Base-by-base conservation (phyloP, 2,329 filamentous ascomycete genomes). In the Xylogone sp. region DNA sequence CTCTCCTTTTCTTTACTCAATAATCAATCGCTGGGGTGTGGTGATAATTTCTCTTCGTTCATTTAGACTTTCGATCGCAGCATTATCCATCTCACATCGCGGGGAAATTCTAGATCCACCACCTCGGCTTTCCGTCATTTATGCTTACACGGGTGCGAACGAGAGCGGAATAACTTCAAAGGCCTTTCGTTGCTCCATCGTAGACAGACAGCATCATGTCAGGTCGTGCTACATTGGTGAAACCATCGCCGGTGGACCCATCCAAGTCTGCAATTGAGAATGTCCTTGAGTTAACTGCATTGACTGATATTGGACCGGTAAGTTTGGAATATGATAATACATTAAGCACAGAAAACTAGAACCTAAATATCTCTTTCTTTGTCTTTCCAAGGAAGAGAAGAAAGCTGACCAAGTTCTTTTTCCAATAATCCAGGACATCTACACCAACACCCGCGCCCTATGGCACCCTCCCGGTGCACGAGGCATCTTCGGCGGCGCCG, bases 381-480 rank as follows among this genome's bases (percentile, higher is more conserved):
- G n/a, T n/a, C n/a, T n/a, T n/a, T n/a, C n/a, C n/a, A n/a, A n/a
- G 16, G 21, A 21, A 39, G 19, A 6, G 45, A 20, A 16, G 45
- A 53, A 54, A 61, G 39, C 51, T 59, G 42, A 52, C 53, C 22
- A 54, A 7, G 8, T 39, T 18, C 34, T 16, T 18, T 16, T 16
- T 27, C 24, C 24, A 5, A 6, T 10, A 58, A 34, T 46, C 12
- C 55, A 90, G 86, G 88, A 96, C 68, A 86, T 97, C 60, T 99
- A 94, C 75, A 97, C 94, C 50, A 99, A 99, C 69, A 89, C 91
- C 2, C 87, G 91, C 34, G 87, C 87, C 20, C 79, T 94, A 55
- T 97, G 92, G 92, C 92, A 95, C 62, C 94, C 94, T 0, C 86
- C 89, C 0, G 91, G 90, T 19, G 94, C 94, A 2, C 84, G 94